Percentiles rank a stretch among this genome's conserved stretches.
These are phyloP conservation scores for Claviceps monticola DNA, from an alignment of 2,329 filamentous ascomycete species.

Conservation along the genomic window DNA sequence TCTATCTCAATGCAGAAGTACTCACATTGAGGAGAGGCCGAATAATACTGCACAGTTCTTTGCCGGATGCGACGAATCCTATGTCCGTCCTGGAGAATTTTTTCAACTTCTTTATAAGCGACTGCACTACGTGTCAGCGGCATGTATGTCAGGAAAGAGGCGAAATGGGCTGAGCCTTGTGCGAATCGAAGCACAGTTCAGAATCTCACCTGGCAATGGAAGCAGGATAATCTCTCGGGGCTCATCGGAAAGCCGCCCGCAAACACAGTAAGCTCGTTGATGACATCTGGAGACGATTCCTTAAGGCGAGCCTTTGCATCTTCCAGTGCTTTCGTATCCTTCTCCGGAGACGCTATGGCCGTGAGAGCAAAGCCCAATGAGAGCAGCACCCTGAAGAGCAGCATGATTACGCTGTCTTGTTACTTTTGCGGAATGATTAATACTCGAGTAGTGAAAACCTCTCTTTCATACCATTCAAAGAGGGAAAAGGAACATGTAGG, in stretches of 20 bases:
- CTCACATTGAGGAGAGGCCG: neutral
- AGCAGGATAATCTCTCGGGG: neutral
- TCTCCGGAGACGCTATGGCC: too few species aligned
- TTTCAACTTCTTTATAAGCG: neutral
- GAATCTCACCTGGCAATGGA: neutral
- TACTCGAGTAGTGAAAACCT: too few species aligned
- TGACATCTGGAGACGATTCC: neutral
- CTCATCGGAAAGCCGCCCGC: neutral
- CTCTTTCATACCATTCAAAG: too few species aligned
- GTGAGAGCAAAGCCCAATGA: neutral
- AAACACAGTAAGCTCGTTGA: neutral
- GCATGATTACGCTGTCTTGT: neutral
- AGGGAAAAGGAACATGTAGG: too few species aligned
- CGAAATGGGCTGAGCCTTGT: neutral
- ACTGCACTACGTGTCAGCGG: neutral
- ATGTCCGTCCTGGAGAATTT: neutral
- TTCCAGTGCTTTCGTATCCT: too few species aligned
- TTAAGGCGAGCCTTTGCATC: too few species aligned
- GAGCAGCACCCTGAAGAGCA: neutral
- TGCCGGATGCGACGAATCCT: neutral
- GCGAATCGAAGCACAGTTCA: neutral
- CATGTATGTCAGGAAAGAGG: neutral
- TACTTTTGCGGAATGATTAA: too few species aligned
- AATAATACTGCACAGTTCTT: neutral
- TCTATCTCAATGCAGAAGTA: too few species aligned